These are phyloP conservation scores for Diutina ranongensis DNA, from an alignment of 1,139 yeast species.

Conservation along the genomic window DNA sequence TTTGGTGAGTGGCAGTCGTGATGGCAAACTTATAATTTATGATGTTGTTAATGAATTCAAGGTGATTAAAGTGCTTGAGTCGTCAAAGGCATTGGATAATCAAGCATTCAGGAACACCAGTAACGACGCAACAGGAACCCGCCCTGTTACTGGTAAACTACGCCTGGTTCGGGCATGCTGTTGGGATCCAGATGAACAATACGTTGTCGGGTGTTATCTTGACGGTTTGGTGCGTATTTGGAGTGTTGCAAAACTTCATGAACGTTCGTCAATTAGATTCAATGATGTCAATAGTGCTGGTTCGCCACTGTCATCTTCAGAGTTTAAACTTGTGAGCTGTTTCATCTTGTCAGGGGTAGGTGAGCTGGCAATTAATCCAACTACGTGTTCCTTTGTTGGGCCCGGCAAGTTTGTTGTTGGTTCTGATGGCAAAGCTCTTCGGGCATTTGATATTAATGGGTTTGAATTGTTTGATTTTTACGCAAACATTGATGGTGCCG, in stretches of 20 bases:
- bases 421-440: constrained; percentile 65
- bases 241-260: constrained; percentile 34
- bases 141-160: constrained; percentile 14
- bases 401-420: constrained; percentile 44
- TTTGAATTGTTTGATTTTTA: constrained; percentile 33
- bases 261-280: constrained; percentile 15
- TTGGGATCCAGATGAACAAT: constrained; percentile 68
- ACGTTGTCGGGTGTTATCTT: constrained; percentile 54
- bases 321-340: constrained; percentile 17
- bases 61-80: constrained; percentile 23
- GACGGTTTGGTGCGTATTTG: constrained; percentile 61
- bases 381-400: constrained; percentile 73
- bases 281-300: constrained; percentile 7
- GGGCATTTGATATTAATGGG: constrained; percentile 43
- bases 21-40: constrained; percentile 53
- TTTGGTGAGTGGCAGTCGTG: constrained; percentile 69
- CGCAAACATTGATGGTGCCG: not conserved
- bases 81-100: constrained; percentile 21
- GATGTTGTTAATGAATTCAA: constrained; percentile 47
- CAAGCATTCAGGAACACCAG: constrained; percentile 19
- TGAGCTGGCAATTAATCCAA: constrained; percentile 23
- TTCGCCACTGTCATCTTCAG: constrained; percentile 7
- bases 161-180: constrained; percentile 57
- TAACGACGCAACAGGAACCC: constrained; percentile 9
- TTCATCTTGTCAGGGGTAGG: constrained; percentile 25